Evolutionary conservation across 2,329 filamentous ascomycete species (phyloP).

Genomic region (Biscogniauxia sp.): DNA sequence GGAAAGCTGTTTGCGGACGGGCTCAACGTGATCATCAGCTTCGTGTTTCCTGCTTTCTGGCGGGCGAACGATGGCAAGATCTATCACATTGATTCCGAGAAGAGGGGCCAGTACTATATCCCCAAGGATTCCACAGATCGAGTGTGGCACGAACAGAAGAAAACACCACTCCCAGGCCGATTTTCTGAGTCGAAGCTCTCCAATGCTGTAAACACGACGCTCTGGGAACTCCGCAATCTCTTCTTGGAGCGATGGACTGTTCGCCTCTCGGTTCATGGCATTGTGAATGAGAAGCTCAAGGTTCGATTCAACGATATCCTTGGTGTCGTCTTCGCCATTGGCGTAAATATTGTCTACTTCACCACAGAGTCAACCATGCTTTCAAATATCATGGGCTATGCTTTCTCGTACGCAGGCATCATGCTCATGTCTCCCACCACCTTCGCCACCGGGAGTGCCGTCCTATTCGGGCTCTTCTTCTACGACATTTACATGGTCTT

Average conservation of each 20-base stretch:
- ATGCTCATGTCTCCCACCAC: slow-evolving; percentile 86
- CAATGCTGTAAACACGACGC: slow-evolving; percentile 19
- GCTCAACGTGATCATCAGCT: slow-evolving; percentile 60
- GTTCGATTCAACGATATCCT: slow-evolving; percentile 58
- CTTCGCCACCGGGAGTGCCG: slow-evolving; percentile 75
- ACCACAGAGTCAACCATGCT: slow-evolving; percentile 58
- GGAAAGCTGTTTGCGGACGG: slow-evolving; percentile 71
- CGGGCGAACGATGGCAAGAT: slow-evolving; percentile 41
- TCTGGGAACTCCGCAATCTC: slow-evolving; percentile 53
- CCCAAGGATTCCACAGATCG: slow-evolving; percentile 22
- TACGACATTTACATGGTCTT: slow-evolving; percentile 96
- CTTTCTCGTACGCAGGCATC: slow-evolving; percentile 80
- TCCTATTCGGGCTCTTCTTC: slow-evolving; percentile 79
- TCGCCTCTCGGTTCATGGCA: slow-evolving; percentile 50
- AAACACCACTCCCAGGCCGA: slow-evolving; percentile 39
- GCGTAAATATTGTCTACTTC: slow-evolving; percentile 62
- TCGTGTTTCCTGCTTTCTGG: slow-evolving; percentile 75
- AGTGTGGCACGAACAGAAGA: slow-evolving; percentile 30
- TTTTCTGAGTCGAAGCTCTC: slow-evolving; percentile 34
- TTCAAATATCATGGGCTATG: slow-evolving; percentile 83
- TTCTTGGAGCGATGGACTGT: slow-evolving; percentile 52
- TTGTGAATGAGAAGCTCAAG: slow-evolving; percentile 45
- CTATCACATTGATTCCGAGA: slow-evolving; percentile 44
- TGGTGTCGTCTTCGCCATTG: slow-evolving; percentile 53
- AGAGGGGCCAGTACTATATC: slow-evolving; percentile 38